Percentiles rank a stretch among this genome's conserved stretches.
Conservation (phyloP, 331 rosid genomes). For the Dryas integrifolia region DNA sequence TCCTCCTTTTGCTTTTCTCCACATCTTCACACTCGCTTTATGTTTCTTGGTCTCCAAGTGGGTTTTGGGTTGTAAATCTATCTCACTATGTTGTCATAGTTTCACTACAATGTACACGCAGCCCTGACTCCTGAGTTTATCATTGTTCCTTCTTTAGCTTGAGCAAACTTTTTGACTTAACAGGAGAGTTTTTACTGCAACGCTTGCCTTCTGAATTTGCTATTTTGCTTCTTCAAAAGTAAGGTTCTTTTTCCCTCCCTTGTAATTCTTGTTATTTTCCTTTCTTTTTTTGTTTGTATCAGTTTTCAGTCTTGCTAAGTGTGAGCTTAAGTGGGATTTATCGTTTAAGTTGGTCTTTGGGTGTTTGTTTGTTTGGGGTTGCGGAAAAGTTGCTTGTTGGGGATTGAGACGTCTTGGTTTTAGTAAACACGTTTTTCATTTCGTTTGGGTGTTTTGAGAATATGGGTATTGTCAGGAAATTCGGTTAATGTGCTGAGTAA, state of each 20-base stretch:
- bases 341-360: constrained; percentile 20
- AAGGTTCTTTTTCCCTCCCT: constrained; percentile 12
- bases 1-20: constrained; percentile 56
- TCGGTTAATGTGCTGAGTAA: constrained; percentile 23
- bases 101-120: constrained; percentile 28
- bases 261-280: neutral
- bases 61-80: constrained; percentile 40
- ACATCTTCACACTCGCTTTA: constrained; percentile 59
- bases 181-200: constrained; percentile 1
- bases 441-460: constrained; percentile 22
- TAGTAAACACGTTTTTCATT: neutral
- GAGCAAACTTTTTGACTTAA: constrained; percentile 22
- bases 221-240: constrained; percentile 6
- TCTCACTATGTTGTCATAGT: constrained; percentile 31
- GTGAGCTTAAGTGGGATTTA: neutral
- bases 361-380: constrained; percentile 8
- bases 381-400: constrained; percentile 23
- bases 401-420: constrained; percentile 33
- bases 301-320: constrained; percentile 14
- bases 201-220: constrained; percentile 6
- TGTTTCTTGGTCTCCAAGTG: constrained; percentile 59
- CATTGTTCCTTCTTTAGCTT: constrained; percentile 25
- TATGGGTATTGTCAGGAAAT: constrained; percentile 16
- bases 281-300: neutral
- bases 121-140: constrained; percentile 16